A percentile compares a stretch with the other conserved stretches of the same genome.
Conservation (phyloP, 352 stramenopile genomes). For the Aphanomyces stellatus region DNA sequence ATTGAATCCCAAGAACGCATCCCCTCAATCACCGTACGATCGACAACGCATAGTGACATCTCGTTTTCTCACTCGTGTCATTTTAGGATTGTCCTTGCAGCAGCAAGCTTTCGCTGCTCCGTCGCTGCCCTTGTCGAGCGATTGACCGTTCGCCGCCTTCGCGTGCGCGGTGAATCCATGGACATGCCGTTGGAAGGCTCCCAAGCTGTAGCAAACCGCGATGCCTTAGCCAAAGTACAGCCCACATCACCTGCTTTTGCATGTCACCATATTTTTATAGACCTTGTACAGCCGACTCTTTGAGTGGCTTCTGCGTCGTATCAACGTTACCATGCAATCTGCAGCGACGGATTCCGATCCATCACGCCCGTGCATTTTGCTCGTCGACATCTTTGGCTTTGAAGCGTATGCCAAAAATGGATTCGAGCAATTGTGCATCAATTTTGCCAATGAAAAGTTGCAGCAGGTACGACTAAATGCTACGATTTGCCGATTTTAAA, state of each 20-base stretch:
- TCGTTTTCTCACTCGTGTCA: neutral
- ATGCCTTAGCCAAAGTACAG: slow-evolving; percentile 19
- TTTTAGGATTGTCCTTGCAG: neutral
- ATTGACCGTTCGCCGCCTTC: neutral
- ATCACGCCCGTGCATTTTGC: slow-evolving; percentile 27
- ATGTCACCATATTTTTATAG: slow-evolving; percentile 31
- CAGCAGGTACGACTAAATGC: slow-evolving; percentile 39
- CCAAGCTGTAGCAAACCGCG: slow-evolving; percentile 24
- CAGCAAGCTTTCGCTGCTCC: neutral
- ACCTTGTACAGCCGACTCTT: slow-evolving; percentile 94
- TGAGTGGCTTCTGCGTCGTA: slow-evolving; percentile 91
- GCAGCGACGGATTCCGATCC: slow-evolving; percentile 36
- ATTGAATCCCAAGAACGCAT: too few relatives aligned
- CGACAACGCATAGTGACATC: too few relatives aligned
- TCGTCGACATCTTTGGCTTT: slow-evolving; percentile 98
- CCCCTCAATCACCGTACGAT: too few relatives aligned
- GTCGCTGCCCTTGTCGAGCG: neutral
- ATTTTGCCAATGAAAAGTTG: slow-evolving; percentile 94
- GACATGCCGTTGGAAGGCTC: slow-evolving; percentile 18
- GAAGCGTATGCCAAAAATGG: slow-evolving; percentile 95
- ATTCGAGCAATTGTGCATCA: slow-evolving; percentile 95
- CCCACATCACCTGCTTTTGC: neutral
- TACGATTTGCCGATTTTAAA: neutral
- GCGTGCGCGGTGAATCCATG: slow-evolving; percentile 19
- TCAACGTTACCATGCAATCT: slow-evolving; percentile 33